Conservation (phyloP, 192 early-diverging fungal genomes). For the Coemansia sp. region DNA sequence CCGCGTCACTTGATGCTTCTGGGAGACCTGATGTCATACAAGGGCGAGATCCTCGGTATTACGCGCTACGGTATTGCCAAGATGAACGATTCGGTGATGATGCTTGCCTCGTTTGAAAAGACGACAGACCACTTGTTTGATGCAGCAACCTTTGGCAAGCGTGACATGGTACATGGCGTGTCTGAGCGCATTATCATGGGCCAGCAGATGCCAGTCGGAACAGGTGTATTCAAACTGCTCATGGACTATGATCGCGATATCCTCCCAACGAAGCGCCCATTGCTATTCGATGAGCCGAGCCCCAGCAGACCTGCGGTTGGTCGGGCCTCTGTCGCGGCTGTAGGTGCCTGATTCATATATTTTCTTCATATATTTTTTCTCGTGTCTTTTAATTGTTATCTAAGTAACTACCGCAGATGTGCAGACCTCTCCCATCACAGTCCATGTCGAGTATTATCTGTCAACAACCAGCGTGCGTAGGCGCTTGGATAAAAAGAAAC, state of each 20-base stretch:
- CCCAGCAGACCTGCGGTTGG: not conserved
- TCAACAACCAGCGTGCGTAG: too few species aligned
- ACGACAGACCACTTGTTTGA: slow-evolving; percentile 99
- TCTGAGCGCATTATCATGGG: slow-evolving; percentile 99
- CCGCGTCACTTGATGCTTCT: slow-evolving; percentile 94
- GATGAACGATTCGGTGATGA: slow-evolving; percentile 99
- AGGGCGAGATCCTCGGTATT: slow-evolving; percentile 98
- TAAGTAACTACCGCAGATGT: not conserved
- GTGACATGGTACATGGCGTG: slow-evolving; percentile 92
- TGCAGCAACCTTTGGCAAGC: slow-evolving; percentile 92
- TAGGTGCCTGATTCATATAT: not conserved
- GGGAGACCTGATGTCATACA: slow-evolving; percentile 97
- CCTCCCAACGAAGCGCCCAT: slow-evolving; percentile 55
- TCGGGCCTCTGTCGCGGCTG: not conserved
- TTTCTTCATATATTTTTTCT: too few species aligned
- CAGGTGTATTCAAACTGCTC: slow-evolving; percentile 92
- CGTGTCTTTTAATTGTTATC: too few species aligned
- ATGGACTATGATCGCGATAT: slow-evolving; percentile 64
- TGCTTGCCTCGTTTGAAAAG: slow-evolving; percentile 99
- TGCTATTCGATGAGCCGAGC: slow-evolving; percentile 65
- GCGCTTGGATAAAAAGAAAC: too few species aligned
- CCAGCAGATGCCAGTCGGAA: slow-evolving; percentile 94
- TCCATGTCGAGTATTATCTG: too few species aligned
- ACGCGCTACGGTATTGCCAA: slow-evolving; percentile 98
- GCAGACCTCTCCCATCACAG: too few species aligned